Evolutionary conservation across 2,329 filamentous ascomycete genomes (phyloP).

Genomic region (Chrysosporium keratinophilum): DNA sequence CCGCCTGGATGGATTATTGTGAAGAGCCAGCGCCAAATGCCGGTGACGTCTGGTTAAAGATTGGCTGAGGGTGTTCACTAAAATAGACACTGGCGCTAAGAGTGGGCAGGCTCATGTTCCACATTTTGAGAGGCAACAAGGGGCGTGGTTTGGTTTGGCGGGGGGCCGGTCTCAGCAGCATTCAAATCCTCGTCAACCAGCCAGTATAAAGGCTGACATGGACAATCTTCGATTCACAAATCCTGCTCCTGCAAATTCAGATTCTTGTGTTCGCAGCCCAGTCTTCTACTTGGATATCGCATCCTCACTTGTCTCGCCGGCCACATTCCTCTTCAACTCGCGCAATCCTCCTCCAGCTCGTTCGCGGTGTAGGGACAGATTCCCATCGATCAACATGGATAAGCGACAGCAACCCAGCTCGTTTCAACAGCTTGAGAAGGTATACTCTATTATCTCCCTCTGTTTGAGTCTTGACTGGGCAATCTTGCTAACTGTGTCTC

Average conservation of each 20-base stretch:
- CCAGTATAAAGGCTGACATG: constrained; percentile 11
- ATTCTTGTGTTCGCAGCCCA: constrained; percentile 4
- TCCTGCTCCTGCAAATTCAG: constrained; percentile 4
- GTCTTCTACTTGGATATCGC: constrained; percentile 24
- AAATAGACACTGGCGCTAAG: constrained; percentile 12
- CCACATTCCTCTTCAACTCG: constrained; percentile 29
- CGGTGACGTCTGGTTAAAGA: not conserved
- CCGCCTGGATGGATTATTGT: too few species aligned
- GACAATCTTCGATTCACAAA: constrained; percentile 3
- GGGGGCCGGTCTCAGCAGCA: constrained; percentile 3
- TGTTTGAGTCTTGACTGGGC: not conserved
- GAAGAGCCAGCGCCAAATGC: not conserved
- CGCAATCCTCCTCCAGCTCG: constrained; percentile 13
- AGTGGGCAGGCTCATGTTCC: not conserved
- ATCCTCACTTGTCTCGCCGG: constrained; percentile 29
- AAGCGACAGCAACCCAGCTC: constrained; percentile 86
- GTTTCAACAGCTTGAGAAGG: constrained; percentile 96
- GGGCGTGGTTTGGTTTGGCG: not conserved
- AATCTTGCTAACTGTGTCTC: not conserved
- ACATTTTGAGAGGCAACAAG: not conserved
- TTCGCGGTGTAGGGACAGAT: constrained; percentile 11
- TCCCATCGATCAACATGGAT: constrained; percentile 54
- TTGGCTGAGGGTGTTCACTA: not conserved
- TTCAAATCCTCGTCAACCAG: not conserved
- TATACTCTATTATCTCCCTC: constrained; percentile 18